Percentiles rank a stretch among this genome's conserved stretches.
phyloP scores from a whole-genome alignment of 169 alveolate species.

The Plasmodium chabaudi region DNA sequence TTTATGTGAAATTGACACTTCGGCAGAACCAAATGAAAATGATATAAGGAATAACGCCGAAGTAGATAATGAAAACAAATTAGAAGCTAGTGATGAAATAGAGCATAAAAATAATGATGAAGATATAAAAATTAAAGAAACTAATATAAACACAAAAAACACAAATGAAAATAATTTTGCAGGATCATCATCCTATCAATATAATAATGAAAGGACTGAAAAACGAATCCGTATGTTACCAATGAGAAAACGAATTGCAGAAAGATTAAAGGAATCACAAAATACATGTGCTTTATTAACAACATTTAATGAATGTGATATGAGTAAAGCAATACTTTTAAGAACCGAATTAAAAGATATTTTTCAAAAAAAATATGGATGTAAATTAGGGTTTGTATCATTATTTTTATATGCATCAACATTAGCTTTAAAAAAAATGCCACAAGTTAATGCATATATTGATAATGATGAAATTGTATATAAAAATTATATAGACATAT shows the following conservation, averaged over 20 bases:
- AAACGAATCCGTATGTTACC: slow-evolving; percentile 92
- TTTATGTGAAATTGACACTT: slow-evolving; percentile 88
- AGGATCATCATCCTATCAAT: slow-evolving; percentile 16
- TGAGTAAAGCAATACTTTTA: slow-evolving; percentile 86
- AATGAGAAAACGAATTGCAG: slow-evolving; percentile 93
- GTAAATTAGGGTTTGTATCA: slow-evolving; percentile 87
- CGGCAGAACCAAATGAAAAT: slow-evolving; percentile 72
- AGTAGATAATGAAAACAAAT: slow-evolving; percentile 22
- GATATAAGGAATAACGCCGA: not conserved
- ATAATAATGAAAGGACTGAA: slow-evolving; percentile 79
- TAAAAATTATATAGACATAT: slow-evolving; percentile 93
- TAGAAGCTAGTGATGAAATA: not conserved
- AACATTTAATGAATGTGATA: slow-evolving; percentile 94
- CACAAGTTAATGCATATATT: slow-evolving; percentile 88
- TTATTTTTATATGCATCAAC: slow-evolving; percentile 89
- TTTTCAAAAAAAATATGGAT: slow-evolving; percentile 82
- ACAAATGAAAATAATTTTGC: slow-evolving; percentile 19
- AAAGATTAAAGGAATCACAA: slow-evolving; percentile 94
- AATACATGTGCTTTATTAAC: slow-evolving; percentile 94
- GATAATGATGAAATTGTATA: slow-evolving; percentile 92
- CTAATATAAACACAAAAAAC: not conserved
- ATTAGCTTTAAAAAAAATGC: slow-evolving; percentile 86
- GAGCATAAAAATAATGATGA: slow-evolving; percentile 47
- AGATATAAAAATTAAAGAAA: slow-evolving; percentile 16
- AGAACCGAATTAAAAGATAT: slow-evolving; percentile 84